These are phyloP conservation scores for Isabelozyma gotoi DNA, from an alignment of 805 yeast genomes.

Conservation along the genomic window DNA sequence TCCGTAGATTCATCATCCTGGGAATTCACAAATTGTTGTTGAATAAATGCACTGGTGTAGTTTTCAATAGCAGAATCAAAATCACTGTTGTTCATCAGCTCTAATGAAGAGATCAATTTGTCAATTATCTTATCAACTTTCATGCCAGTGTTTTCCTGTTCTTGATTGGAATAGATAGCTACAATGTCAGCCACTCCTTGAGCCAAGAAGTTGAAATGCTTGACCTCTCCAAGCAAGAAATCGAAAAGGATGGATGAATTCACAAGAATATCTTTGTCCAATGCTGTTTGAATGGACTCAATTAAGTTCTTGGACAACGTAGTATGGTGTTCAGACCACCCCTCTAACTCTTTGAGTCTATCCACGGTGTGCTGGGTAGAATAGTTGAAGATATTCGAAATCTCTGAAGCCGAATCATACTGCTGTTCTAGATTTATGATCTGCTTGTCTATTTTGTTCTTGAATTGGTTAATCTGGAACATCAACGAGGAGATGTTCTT, in stretches of 20 bases:
- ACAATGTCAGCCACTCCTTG: constrained; percentile 4
- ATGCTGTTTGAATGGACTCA: constrained; percentile 42
- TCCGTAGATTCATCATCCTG: neutral
- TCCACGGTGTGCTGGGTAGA: constrained; percentile 47
- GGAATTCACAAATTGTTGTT: constrained; percentile 10
- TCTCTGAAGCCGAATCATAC: constrained; percentile 48
- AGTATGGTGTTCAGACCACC: constrained; percentile 53
- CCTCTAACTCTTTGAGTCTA: constrained; percentile 50
- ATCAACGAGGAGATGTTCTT: neutral
- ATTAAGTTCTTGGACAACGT: constrained; percentile 40
- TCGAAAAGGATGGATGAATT: constrained; percentile 59
- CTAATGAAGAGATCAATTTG: constrained; percentile 10
- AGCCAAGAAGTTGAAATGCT: constrained; percentile 9
- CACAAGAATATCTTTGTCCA: constrained; percentile 55
- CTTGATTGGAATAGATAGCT: neutral
- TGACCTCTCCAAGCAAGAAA: constrained; percentile 32
- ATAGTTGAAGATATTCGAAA: constrained; percentile 50
- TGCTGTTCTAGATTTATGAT: constrained; percentile 52
- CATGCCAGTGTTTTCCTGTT: constrained; percentile 1
- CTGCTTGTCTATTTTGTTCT: constrained; percentile 39
- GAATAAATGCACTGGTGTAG: constrained; percentile 27
- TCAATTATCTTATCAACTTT: constrained; percentile 2
- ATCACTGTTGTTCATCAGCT: constrained; percentile 30
- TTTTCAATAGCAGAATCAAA: constrained; percentile 34
- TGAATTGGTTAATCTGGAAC: constrained; percentile 23